These are phyloP conservation scores for Trichophyton equinum DNA, from an alignment of 2,329 filamentous ascomycete species.

Conservation along the genomic window DNA sequence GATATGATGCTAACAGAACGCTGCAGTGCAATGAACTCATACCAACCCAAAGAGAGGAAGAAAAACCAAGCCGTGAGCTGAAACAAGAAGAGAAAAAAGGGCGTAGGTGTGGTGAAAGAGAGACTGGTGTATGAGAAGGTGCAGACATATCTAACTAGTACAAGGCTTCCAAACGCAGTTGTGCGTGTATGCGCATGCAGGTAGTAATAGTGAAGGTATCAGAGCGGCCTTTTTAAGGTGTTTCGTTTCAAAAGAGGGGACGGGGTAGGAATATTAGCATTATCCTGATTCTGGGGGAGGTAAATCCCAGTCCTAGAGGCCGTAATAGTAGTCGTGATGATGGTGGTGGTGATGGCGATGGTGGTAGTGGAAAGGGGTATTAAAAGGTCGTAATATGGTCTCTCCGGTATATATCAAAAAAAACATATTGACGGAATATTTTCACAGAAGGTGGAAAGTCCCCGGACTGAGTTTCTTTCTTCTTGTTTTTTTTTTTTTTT, in stretches of 20 bases:
- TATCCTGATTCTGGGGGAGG: neutral
- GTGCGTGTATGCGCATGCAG: neutral
- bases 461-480: neutral
- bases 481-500: too few relatives aligned
- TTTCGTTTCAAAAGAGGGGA: neutral
- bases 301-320: neutral
- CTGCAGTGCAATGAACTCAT: neutral
- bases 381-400: neutral
- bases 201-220: neutral
- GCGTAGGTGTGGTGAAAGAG: neutral
- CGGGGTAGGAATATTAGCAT: neutral
- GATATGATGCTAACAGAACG: neutral
- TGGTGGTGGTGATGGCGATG: neutral
- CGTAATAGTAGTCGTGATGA: neutral
- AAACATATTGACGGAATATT: neutral
- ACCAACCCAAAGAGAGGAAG: neutral
- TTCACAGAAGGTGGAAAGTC: neutral
- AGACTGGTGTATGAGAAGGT: neutral
- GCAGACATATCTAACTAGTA: neutral
- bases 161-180: neutral
- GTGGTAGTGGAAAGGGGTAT: neutral
- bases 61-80: neutral
- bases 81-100: neutral
- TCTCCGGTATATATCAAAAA: neutral
- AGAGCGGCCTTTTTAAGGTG: neutral